Evolutionary conservation across 371 early-diverging fungal genomes (phyloP), one percentile per base, ranked within the genome.

Genomic region (Smittium mucronatum): DNA sequence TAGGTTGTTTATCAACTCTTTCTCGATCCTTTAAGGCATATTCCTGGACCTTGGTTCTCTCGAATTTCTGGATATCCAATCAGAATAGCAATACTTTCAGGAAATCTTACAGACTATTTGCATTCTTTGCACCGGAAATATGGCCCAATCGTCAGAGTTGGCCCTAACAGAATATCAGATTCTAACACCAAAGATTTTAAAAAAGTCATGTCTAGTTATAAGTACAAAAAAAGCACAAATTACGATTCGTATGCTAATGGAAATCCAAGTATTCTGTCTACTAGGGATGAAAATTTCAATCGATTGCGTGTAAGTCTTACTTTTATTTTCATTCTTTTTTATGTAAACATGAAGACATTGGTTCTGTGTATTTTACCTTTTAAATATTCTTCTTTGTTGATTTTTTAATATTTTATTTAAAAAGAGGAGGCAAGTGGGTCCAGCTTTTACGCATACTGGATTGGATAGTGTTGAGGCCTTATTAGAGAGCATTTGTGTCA

Each of bases 131-230:
- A 78, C 58, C 47, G 33, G 0, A 2, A 72, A n/a, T 78, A 79
- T 34, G 78, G 78, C 15, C 67, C 71, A 17, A 31, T 79, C 16
- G 78, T 78, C 35, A 78, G 78, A 32, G 58, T 77, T 2, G 80
- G 76, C n/a, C 68, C 68, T 8, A 68, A 67, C 73, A 67, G 75
- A 28, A 68, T 76, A 28, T 78, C 80, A 2, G 57, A 80, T 1
- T 31, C 70, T 58, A 68, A 68, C 59, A 64, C 58, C 0, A 31
- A 36, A 2, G 80, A 79, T 15, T 28, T 76, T 0, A 73, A 74
- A 17, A 68, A 67, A 29, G 69, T 78, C 21, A 68, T 79, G 0
- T 61, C 78, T 0, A 66, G 75, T 32, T 79, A 78, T 64, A 60
- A 26, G 1, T 78, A 72, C 25, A 71, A 47, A 64, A 78, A 78